Conservation (phyloP, 192 early-diverging fungal genomes). For the Gonapodya prolifera region DNA sequence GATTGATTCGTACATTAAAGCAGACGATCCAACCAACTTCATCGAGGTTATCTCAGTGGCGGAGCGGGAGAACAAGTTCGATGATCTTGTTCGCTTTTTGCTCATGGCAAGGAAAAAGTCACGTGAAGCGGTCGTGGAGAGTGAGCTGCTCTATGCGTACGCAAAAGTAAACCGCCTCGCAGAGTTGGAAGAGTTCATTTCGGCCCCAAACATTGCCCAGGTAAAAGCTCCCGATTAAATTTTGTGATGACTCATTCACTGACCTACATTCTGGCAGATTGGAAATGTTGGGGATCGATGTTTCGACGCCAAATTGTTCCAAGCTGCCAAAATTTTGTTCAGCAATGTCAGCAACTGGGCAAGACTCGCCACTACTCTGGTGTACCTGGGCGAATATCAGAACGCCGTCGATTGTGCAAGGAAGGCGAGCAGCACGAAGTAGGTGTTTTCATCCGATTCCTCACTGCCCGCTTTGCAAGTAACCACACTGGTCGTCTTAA, state of each 20-base stretch:
- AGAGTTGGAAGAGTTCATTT: conserved; percentile 91
- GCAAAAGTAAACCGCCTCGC: conserved; percentile 85
- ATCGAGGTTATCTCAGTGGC: conserved; percentile 77
- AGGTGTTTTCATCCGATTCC: not conserved
- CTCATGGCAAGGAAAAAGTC: conserved; percentile 91
- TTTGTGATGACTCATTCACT: conserved; percentile 6
- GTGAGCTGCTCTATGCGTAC: conserved; percentile 86
- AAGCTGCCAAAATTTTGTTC: conserved; percentile 89
- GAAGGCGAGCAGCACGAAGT: conserved; percentile 92
- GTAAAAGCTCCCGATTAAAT: conserved; percentile 19
- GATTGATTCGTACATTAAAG: conserved; percentile 94
- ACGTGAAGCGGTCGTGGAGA: conserved; percentile 92
- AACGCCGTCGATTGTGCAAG: conserved; percentile 95
- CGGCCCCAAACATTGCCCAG: conserved; percentile 86
- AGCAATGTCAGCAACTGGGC: conserved; percentile 96
- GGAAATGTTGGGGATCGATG: conserved; percentile 89
- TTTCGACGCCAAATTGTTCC: conserved; percentile 82
- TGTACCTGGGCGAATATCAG: conserved; percentile 90
- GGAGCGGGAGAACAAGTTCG: conserved; percentile 72
- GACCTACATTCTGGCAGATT: conserved; percentile 17
- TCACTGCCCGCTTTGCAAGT: not conserved
- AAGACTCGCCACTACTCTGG: conserved; percentile 87
- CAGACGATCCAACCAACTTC: conserved; percentile 81
- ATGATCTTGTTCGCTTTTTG: conserved; percentile 88
- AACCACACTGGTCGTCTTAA: conserved; percentile 13